These are phyloP conservation scores for Neurospora sp. DNA, from an alignment of 495 filamentous ascomycete species.

Conservation along the genomic window DNA sequence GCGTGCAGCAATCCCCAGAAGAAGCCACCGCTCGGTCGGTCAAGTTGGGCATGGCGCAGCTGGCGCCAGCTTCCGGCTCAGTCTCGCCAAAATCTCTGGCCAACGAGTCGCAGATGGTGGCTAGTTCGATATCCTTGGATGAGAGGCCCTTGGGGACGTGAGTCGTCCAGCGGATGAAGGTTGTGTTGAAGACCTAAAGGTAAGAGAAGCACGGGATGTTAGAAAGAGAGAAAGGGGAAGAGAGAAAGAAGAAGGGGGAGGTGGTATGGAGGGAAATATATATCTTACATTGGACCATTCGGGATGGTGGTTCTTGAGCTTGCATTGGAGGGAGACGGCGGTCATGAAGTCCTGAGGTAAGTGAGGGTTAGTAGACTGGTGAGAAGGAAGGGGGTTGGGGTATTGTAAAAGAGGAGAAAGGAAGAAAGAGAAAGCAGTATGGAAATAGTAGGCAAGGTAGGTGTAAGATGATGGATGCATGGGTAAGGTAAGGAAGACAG, in stretches of 20 bases:
- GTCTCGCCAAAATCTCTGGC: constrained; percentile 43
- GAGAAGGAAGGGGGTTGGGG: not conserved
- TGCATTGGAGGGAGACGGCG: constrained; percentile 44
- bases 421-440: not conserved
- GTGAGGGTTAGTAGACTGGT: not conserved
- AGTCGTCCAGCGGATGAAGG: constrained; percentile 63
- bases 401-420: not conserved
- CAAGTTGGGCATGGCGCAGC: constrained; percentile 13
- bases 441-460: not conserved
- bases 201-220: not conserved
- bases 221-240: not conserved
- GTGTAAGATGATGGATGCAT: not conserved
- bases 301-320: constrained; percentile 48
- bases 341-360: constrained; percentile 48
- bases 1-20: constrained; percentile 39
- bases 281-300: constrained; percentile 52
- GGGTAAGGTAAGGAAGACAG: not conserved
- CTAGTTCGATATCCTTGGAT: constrained; percentile 54
- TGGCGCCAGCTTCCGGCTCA: not conserved
- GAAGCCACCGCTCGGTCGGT: constrained; percentile 25
- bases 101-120: constrained; percentile 53
- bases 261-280: not conserved
- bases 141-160: constrained; percentile 65
- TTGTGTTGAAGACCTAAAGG: constrained; percentile 48
- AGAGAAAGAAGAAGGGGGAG: not conserved